Conservation (phyloP, 768 basidiomycete genomes). For the Auricularia sp. region DNA sequence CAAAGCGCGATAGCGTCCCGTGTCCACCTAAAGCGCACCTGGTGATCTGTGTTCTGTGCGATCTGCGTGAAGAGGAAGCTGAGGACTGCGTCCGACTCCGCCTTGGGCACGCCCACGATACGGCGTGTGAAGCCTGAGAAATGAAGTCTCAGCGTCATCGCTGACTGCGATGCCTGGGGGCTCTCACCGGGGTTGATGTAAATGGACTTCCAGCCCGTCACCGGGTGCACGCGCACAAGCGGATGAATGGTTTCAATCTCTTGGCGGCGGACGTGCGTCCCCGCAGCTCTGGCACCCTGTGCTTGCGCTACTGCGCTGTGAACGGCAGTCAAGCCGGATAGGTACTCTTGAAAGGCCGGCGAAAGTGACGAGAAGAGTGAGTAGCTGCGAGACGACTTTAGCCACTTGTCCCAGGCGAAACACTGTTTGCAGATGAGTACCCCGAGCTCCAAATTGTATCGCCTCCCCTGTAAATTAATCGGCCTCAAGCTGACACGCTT, state of each 20-base stretch:
- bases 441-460: constrained; percentile 79
- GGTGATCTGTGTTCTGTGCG: constrained; percentile 58
- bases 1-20: constrained; percentile 71
- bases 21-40: constrained; percentile 72
- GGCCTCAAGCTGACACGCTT: too few relatives aligned
- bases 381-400: constrained; percentile 34
- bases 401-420: not conserved
- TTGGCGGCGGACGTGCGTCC: constrained; percentile 58
- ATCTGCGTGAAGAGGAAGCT: constrained; percentile 63
- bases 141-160: not conserved
- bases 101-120: constrained; percentile 69
- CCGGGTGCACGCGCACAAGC: constrained; percentile 74
- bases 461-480: constrained; percentile 37
- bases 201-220: constrained; percentile 74
- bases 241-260: constrained; percentile 66
- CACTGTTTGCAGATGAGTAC: constrained; percentile 24
- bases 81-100: constrained; percentile 68
- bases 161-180: not conserved
- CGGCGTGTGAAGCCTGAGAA: constrained; percentile 62
- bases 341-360: constrained; percentile 60
- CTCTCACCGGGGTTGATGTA: constrained; percentile 64
- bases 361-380: constrained; percentile 79
- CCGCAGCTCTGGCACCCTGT: constrained; percentile 59
- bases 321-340: constrained; percentile 62
- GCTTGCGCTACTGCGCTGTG: constrained; percentile 74